Evolutionary conservation across 1,284 basidiomycete genomes (phyloP).

Genomic region (Pyrrhoderma noxium): DNA sequence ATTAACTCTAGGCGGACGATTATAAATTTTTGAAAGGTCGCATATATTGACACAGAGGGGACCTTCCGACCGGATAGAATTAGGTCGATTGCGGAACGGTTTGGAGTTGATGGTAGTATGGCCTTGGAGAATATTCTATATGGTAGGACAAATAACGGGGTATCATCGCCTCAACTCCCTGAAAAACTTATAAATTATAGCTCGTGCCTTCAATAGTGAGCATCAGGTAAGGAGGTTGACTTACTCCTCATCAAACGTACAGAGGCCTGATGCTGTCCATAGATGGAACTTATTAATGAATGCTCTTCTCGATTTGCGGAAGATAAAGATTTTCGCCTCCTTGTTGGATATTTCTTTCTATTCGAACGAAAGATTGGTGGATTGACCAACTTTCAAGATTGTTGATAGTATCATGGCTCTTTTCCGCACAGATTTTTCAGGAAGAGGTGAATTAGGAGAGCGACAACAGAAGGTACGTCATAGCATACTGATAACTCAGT

Average conservation of each 20-base stretch:
- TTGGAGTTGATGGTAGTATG: slow-evolving; percentile 82
- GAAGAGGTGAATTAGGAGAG: slow-evolving; percentile 87
- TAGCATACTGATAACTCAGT: not conserved
- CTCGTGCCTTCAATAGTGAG: slow-evolving; percentile 82
- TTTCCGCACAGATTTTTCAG: slow-evolving; percentile 88
- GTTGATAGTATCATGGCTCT: slow-evolving; percentile 94
- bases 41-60: slow-evolving; percentile 91
- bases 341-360: slow-evolving; percentile 36
- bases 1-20: slow-evolving; percentile 4
- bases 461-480: slow-evolving; percentile 75
- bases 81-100: slow-evolving; percentile 81
- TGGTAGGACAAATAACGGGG: slow-evolving; percentile 35
- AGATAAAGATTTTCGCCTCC: slow-evolving; percentile 70
- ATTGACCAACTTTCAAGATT: slow-evolving; percentile 44
- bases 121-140: slow-evolving; percentile 84
- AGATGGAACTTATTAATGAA: slow-evolving; percentile 86
- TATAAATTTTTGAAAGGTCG: slow-evolving; percentile 45
- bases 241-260: not conserved
- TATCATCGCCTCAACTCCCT: not conserved
- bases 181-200: slow-evolving; percentile 34
- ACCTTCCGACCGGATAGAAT: slow-evolving; percentile 93
- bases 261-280: not conserved
- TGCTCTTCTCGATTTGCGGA: slow-evolving; percentile 78
- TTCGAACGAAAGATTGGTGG: not conserved
- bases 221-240: slow-evolving; percentile 50